Percentiles rank a stretch among this genome's conserved stretches.
These are phyloP conservation scores for Knoxia roxburghii DNA, from an alignment of 257 asterid genomes.

Conservation along the genomic window DNA sequence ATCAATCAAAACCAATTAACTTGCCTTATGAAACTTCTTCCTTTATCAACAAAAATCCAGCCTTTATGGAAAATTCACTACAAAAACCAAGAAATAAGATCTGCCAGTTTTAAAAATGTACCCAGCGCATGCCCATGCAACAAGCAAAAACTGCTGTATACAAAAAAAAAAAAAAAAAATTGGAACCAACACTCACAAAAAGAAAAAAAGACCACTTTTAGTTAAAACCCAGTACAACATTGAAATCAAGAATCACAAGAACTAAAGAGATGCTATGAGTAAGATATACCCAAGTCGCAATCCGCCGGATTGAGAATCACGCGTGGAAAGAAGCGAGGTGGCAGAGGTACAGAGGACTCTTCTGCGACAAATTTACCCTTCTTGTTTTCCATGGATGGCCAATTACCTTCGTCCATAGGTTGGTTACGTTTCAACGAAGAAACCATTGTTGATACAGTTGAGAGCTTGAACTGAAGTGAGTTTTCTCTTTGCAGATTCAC, in stretches of 20 bases:
- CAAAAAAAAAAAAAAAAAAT: neutral
- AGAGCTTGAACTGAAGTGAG: too few relatives aligned
- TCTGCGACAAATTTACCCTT: slow-evolving; percentile 22
- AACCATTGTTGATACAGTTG: slow-evolving; percentile 6
- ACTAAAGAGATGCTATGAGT: slow-evolving; percentile 5
- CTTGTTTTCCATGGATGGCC: slow-evolving; percentile 13
- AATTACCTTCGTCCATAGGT: slow-evolving; percentile 13
- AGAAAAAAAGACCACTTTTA: neutral
- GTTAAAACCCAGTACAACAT: neutral
- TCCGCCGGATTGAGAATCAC: slow-evolving; percentile 57
- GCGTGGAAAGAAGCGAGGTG: neutral
- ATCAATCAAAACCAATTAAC: neutral
- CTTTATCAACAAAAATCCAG: neutral
- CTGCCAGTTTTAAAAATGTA: neutral
- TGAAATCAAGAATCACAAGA: neutral
- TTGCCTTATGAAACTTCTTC: neutral
- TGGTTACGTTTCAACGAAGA: slow-evolving; percentile 35
- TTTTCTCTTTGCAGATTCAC: too few relatives aligned
- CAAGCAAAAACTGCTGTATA: neutral
- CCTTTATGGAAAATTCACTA: neutral
- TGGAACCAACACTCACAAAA: neutral
- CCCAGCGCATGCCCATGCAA: neutral
- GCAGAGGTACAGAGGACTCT: slow-evolving; percentile 15
- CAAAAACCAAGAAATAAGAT: neutral
- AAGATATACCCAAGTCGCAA: slow-evolving; percentile 49